These are phyloP conservation scores for Vachellia collinsii DNA, from an alignment of 306 rosid genomes.

Conservation along the genomic window DNA sequence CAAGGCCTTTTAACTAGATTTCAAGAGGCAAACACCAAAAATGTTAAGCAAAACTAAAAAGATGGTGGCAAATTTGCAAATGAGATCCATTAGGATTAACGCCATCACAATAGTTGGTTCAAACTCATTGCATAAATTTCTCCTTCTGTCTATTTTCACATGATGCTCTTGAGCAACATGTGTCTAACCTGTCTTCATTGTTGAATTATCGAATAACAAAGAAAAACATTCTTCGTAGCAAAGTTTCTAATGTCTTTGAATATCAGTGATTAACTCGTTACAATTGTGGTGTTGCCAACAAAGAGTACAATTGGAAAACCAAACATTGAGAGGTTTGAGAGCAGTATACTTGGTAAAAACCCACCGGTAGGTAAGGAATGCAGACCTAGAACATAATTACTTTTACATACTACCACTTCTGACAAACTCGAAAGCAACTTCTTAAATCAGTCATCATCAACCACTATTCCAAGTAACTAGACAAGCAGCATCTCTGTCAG, in stretches of 20 bases:
- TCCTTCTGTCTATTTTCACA: slow-evolving; percentile 1
- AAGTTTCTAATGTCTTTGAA: no score
- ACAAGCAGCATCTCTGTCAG: not conserved
- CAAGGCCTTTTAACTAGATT: slow-evolving; percentile 82
- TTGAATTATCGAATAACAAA: no score
- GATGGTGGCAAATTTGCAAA: not conserved
- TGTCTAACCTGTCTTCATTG: not conserved
- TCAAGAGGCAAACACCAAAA: slow-evolving; percentile 31
- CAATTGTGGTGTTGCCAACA: no score
- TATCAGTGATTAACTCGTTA: no score
- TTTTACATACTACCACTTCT: not conserved
- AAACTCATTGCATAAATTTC: slow-evolving; percentile 21
- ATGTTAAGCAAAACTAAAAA: slow-evolving; percentile 15
- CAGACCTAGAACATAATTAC: not conserved
- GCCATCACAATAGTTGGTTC: not conserved
- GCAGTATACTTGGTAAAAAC: not conserved
- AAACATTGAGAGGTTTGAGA: no score
- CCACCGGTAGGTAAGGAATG: not conserved
- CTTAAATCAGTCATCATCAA: not conserved
- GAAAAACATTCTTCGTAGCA: no score
- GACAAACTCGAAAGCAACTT: not conserved
- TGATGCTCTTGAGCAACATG: not conserved
- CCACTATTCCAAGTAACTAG: not conserved
- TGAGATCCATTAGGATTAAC: slow-evolving; percentile 16
- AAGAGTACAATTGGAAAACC: no score